Conservation (phyloP, 2,329 filamentous ascomycete genomes). For the Stagonosporopsis cucurbitacearum region DNA sequence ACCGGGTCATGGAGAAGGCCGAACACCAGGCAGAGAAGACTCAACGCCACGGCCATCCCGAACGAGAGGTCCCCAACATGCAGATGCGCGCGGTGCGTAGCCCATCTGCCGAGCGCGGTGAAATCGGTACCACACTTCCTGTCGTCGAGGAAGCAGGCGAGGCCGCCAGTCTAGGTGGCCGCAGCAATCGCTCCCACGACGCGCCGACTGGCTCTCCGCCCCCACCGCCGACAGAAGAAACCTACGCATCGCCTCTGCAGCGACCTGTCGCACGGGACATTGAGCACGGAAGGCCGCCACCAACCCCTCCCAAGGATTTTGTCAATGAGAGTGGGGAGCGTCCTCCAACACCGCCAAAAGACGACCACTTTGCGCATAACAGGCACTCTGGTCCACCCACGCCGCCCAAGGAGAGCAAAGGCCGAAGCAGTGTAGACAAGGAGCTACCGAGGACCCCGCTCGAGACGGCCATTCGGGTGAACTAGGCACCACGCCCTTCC, state of each 20-base stretch:
- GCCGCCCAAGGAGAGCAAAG: constrained; percentile 48
- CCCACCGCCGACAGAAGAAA: constrained; percentile 33
- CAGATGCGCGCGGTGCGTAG: constrained; percentile 65
- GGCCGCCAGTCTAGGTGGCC: constrained; percentile 68
- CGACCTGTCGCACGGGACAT: constrained; percentile 35
- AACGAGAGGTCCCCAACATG: constrained; percentile 67
- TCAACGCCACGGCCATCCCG: constrained; percentile 53
- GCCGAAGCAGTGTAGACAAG: constrained; percentile 41
- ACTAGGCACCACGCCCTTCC: constrained; percentile 19
- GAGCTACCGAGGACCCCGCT: constrained; percentile 45
- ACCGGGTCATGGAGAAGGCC: constrained; percentile 63
- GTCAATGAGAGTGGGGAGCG: constrained; percentile 40
- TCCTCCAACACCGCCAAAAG: constrained; percentile 43
- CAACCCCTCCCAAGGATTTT: constrained; percentile 49
- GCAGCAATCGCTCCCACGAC: constrained; percentile 54
- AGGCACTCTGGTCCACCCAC: constrained; percentile 45
- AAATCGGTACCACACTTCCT: constrained; percentile 68
- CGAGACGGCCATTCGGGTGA: constrained; percentile 43
- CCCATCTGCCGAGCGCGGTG: constrained; percentile 63
- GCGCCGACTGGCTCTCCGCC: constrained; percentile 14
- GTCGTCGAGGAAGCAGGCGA: constrained; percentile 92
- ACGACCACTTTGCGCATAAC: constrained; percentile 24
- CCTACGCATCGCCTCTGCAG: constrained; percentile 21
- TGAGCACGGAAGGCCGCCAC: constrained; percentile 46
- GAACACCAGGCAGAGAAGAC: constrained; percentile 69